Percentiles rank a stretch among this genome's conserved stretches.
Evolutionary conservation across 495 filamentous ascomycete species (phyloP).

Genomic region (Aspergillus nanangensis): DNA sequence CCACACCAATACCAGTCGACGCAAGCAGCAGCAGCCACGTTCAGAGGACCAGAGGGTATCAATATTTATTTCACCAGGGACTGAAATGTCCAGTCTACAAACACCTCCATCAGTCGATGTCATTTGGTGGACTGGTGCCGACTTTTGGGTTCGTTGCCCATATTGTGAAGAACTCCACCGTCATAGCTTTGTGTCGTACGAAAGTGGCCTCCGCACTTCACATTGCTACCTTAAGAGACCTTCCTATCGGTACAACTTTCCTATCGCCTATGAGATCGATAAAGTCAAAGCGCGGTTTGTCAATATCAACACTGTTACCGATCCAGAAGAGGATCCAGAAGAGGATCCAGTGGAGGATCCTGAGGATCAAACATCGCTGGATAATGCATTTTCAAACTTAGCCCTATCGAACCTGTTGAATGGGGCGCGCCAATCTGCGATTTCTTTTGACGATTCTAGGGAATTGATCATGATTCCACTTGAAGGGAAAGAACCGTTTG

Average conservation of each 20-base stretch:
- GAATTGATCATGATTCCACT: conserved; percentile 6
- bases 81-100: too few species aligned
- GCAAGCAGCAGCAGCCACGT: too few species aligned
- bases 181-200: conserved; percentile 6
- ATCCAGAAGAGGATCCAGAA: background rate
- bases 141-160: conserved; percentile 11
- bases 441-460: conserved; percentile 5
- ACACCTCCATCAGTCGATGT: too few species aligned
- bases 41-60: too few species aligned
- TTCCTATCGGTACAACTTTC: conserved; percentile 9
- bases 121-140: conserved; percentile 11
- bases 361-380: conserved; percentile 4
- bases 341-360: background rate
- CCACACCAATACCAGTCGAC: too few species aligned
- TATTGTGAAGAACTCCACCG: conserved; percentile 11
- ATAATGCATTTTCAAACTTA: conserved; percentile 4
- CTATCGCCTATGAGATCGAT: conserved; percentile 16
- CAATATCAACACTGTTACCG: conserved; percentile 8
- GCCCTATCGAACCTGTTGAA: too few species aligned
- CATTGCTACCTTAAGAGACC: conserved; percentile 11
- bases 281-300: conserved; percentile 9
- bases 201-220: conserved; percentile 5
- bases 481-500: conserved; percentile 7
- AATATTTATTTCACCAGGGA: too few species aligned
- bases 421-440: too few species aligned